phyloP scores from a whole-genome alignment of 2,329 filamentous ascomycete genomes.

The Fusarium abutilonis region DNA sequence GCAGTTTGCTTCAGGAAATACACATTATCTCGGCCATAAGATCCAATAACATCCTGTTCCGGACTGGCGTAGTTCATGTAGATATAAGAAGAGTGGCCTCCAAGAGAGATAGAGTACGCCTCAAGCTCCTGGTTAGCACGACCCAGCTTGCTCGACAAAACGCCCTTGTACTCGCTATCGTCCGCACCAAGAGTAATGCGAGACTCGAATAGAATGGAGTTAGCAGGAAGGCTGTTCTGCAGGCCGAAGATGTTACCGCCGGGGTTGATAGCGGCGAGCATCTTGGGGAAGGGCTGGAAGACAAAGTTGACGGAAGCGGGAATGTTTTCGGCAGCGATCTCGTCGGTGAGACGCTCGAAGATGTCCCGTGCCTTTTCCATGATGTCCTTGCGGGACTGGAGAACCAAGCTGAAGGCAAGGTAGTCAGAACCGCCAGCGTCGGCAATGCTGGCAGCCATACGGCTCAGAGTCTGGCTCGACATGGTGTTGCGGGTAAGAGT shows the following conservation, averaged over 20 bases:
- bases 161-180: background rate
- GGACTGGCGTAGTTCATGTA: slow-evolving; percentile 12
- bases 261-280: background rate
- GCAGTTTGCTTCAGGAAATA: background rate
- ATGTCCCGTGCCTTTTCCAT: background rate
- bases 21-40: background rate
- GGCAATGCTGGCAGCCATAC: background rate
- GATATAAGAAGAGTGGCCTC: background rate
- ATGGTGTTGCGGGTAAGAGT: background rate
- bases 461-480: background rate
- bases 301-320: slow-evolving; percentile 4
- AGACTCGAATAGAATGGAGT: slow-evolving; percentile 1
- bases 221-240: background rate
- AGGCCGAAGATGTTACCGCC: background rate
- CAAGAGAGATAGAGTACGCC: background rate
- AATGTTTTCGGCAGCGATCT: background rate
- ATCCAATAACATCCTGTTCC: background rate
- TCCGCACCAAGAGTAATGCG: background rate
- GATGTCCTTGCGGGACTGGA: background rate
- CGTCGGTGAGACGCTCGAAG: background rate
- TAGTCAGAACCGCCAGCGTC: slow-evolving; percentile 1
- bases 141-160: background rate
- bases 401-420: background rate
- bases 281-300: slow-evolving; percentile 4
- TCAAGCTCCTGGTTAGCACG: background rate